Base-by-base conservation (phyloP, 2,329 filamentous ascomycete genomes). In the Colletotrichum destructivum region DNA sequence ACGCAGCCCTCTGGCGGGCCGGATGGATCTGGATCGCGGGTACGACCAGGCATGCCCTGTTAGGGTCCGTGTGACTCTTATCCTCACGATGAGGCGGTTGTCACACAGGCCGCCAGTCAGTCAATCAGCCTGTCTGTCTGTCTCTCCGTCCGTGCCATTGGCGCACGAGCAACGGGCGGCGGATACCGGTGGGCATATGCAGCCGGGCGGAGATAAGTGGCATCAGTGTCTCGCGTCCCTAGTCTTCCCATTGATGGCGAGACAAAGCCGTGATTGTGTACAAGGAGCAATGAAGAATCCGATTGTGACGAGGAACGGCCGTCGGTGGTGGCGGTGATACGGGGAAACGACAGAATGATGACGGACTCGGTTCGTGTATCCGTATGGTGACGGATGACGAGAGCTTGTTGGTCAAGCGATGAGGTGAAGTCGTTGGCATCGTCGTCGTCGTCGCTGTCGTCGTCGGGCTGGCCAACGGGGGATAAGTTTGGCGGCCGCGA, bases 141-240 rank as follows among this genome's bases (percentile, higher is more conserved):
- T 54, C 31, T 52, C 21, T 52, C 46, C 35, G 60, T 69, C 69
- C 63, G 69, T 64, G 65, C 46, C 35, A 71, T 69, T 64, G 65
- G 65, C 59, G 69, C 59, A 71, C 65, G 60, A 62, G 35, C 35
- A 57, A 68, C 66, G 69, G 65, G 60, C 69, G 54, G 59, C 69
- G 69, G 46, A 38, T 38, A 64, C 65, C 59, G 62, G 65, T 69
- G 69, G 69, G 40, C 52, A 69, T 71, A 65, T 69, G 69, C 69
- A 71, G 65, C 44, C 40, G n/a, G 52, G 69, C 65, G 69, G 69
- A 69, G 65, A 71, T 57, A 54, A 52, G 64, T 71, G 65, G 69
- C 69, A 69, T 69, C 54, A 64, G 60, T 69, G 69, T 60, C 21
- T 69, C 65, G 65, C 65, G 59, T 59, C 54, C 59, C 65, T 40